Conservation (phyloP, 768 basidiomycete genomes). For the Kwoniella sp. region DNA sequence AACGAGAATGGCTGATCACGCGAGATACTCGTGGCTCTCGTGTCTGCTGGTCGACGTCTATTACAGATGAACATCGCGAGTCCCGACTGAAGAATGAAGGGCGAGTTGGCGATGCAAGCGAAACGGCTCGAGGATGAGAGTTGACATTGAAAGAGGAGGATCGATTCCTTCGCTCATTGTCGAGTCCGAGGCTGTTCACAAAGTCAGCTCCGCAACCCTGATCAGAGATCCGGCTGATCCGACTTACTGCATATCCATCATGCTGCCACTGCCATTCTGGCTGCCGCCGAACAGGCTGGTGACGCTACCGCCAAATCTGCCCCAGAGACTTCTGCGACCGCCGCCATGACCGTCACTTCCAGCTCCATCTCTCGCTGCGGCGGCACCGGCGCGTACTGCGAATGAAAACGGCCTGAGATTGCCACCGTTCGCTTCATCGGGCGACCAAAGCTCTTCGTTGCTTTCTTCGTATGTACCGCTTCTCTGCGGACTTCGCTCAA, state of each 20-base stretch:
- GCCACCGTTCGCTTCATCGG: slow-evolving; percentile 33
- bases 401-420: slow-evolving; percentile 56
- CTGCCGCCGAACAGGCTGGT: slow-evolving; percentile 56
- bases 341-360: slow-evolving; percentile 44
- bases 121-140: slow-evolving; percentile 50
- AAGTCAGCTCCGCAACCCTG: neutral
- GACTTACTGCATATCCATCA: slow-evolving; percentile 59
- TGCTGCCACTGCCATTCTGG: slow-evolving; percentile 56
- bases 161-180: slow-evolving; percentile 48
- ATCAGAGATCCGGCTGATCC: neutral
- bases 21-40: slow-evolving; percentile 16
- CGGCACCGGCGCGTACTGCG: slow-evolving; percentile 55
- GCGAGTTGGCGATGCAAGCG: slow-evolving; percentile 51
- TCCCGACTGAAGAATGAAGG: slow-evolving; percentile 51
- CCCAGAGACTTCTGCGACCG: slow-evolving; percentile 48
- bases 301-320: slow-evolving; percentile 54
- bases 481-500: slow-evolving; percentile 25
- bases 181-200: slow-evolving; percentile 52
- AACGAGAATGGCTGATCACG: slow-evolving; percentile 30
- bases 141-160: slow-evolving; percentile 31
- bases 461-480: slow-evolving; percentile 19
- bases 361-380: slow-evolving; percentile 34
- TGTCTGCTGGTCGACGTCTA: slow-evolving; percentile 12
- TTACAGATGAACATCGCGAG: slow-evolving; percentile 37
- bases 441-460: slow-evolving; percentile 43